These are phyloP conservation scores for Backusella mclennaniae DNA, from an alignment of 192 early-diverging fungal genomes.

Conservation along the genomic window DNA sequence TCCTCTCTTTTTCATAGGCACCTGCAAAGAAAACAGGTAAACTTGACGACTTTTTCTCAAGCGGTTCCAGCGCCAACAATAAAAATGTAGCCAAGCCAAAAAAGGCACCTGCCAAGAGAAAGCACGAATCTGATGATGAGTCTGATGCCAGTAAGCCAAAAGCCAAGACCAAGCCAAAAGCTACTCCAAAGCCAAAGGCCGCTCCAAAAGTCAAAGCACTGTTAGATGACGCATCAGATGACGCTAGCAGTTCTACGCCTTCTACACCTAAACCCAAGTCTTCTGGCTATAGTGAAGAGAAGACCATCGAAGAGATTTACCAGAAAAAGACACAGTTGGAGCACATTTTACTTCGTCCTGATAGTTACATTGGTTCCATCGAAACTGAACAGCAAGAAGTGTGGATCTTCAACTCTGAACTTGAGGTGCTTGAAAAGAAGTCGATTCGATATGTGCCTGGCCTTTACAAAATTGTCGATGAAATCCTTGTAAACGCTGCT, in stretches of 20 bases:
- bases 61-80: not conserved
- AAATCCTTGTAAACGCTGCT: conserved; percentile 96
- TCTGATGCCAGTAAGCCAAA: too few relatives aligned
- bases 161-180: not conserved
- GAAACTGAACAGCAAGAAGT: conserved; percentile 75
- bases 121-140: not conserved
- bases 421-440: conserved; percentile 60
- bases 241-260: not conserved
- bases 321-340: conserved; percentile 95
- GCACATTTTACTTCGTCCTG: conserved; percentile 92
- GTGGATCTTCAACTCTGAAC: conserved; percentile 83
- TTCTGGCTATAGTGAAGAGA: not conserved
- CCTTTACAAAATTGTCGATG: conserved; percentile 98
- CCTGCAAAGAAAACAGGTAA: not conserved
- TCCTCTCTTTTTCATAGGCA: not conserved
- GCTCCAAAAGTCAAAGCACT: not conserved
- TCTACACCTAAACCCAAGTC: not conserved
- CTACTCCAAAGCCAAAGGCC: not conserved
- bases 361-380: conserved; percentile 94
- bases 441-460: conserved; percentile 81
- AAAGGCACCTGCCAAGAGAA: not conserved
- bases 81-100: not conserved
- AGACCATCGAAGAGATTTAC: conserved; percentile 84
- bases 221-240: not conserved
- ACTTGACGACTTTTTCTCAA: not conserved